Conservation (phyloP, 1,284 basidiomycete genomes). For the Ceraceosorus guamensis region DNA sequence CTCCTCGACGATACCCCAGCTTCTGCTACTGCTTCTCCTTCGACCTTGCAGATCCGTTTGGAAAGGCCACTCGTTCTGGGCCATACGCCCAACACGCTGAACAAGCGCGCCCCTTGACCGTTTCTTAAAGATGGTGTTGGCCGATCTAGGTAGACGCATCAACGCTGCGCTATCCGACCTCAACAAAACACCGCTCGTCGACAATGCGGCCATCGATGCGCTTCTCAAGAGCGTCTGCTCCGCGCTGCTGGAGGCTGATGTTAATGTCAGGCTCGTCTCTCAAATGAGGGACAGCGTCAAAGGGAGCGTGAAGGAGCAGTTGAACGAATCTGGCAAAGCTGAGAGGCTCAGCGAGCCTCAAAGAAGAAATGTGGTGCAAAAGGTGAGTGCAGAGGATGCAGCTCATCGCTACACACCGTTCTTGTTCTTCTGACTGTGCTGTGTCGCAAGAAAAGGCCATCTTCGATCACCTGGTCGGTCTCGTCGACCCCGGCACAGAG, state of each 20-base stretch:
- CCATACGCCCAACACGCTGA: too few relatives aligned
- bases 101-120: too few relatives aligned
- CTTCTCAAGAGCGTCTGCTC: constrained; percentile 91
- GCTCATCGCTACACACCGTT: constrained; percentile 2
- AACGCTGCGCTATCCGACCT: constrained; percentile 88
- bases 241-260: constrained; percentile 90
- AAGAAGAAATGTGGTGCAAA: constrained; percentile 40
- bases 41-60: too few relatives aligned
- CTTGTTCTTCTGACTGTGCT: constrained; percentile 29
- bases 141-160: constrained; percentile 87
- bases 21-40: too few relatives aligned
- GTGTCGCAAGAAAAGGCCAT: constrained; percentile 56
- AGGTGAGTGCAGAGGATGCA: constrained; percentile 55
- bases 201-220: constrained; percentile 60
- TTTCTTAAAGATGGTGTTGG: constrained; percentile 89
- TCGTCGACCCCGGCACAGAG: constrained; percentile 66
- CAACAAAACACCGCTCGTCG: constrained; percentile 64
- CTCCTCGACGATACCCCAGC: too few relatives aligned
- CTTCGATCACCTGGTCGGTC: constrained; percentile 87
- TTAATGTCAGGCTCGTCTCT: constrained; percentile 93
- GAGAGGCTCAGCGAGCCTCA: constrained; percentile 30
- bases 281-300: constrained; percentile 73
- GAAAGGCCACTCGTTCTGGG: too few relatives aligned
- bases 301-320: constrained; percentile 59
- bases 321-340: constrained; percentile 32